These are phyloP conservation scores for Cladobotryum mycophilum DNA, from an alignment of 2,329 filamentous ascomycete genomes.

Conservation along the genomic window DNA sequence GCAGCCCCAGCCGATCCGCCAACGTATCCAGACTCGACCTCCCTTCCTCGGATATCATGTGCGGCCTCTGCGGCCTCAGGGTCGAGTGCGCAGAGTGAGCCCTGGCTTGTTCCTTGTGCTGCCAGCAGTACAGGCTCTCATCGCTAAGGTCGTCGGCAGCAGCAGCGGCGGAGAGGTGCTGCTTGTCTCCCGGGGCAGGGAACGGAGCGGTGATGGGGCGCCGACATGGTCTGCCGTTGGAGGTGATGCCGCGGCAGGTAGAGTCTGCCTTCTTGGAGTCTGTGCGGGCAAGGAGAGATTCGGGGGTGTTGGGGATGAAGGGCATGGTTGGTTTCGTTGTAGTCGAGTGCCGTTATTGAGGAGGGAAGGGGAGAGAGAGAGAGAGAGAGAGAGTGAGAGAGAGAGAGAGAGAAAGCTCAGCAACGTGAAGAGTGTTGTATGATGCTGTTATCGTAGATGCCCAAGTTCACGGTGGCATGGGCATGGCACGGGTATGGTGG, in stretches of 20 bases:
- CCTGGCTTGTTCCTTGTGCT: slow-evolving; percentile 82
- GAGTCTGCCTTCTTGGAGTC: slow-evolving; percentile 79
- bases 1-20: slow-evolving; percentile 68
- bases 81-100: slow-evolving; percentile 38
- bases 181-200: slow-evolving; percentile 10
- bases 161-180: slow-evolving; percentile 14
- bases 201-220: slow-evolving; percentile 49
- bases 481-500: too few relatives aligned
- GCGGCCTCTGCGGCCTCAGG: slow-evolving; percentile 34
- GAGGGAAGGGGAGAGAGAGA: not conserved
- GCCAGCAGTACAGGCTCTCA: slow-evolving; percentile 79
- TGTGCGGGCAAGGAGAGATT: slow-evolving; percentile 68
- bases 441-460: too few relatives aligned
- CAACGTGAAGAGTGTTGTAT: too few relatives aligned
- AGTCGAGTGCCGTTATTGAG: not conserved
- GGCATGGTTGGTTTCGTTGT: slow-evolving; percentile 24
- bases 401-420: not conserved
- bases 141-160: slow-evolving; percentile 44
- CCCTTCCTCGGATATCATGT: slow-evolving; percentile 40
- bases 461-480: too few relatives aligned
- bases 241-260: slow-evolving; percentile 84
- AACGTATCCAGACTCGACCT: slow-evolving; percentile 82
- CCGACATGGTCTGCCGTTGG: slow-evolving; percentile 75
- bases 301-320: slow-evolving; percentile 58
- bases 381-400: not conserved